Evolutionary conservation across 1,284 basidiomycete species (phyloP), one percentile per base, ranked within the genome.

Genomic region (Termitomyces sp.): DNA sequence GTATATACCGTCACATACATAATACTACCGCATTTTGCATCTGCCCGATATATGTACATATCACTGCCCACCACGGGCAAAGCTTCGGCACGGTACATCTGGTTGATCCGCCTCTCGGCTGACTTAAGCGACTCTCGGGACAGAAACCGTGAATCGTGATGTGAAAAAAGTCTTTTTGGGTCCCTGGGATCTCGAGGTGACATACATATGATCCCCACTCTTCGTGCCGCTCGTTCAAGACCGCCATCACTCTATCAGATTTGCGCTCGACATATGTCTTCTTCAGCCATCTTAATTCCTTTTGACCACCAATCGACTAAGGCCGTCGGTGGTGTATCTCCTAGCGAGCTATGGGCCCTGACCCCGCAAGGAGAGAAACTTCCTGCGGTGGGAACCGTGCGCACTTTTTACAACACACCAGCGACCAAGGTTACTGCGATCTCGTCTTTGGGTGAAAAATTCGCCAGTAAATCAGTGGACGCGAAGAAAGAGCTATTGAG

Each of bases 361-460:
- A 72, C 69, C 21, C 72, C 72, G 51, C 74, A 55, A 58, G 75
- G 45, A 57, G 69, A 82, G 57, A 79, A 81, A 57, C 68, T 72
- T 14, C 72, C 81, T 0, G 81, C 81, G 63, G 80, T 75, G 1
- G 87, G 84, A 9, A 83, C 84, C 0, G 77, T 82, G 1, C 77
- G 84, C 48, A 68, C 83, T 3, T 86, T 90, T 65, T 87, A 80
- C 68, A 77, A 78, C 49, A 75, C 72, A 1, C 78, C 73, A 6
- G 21, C 70, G 4, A 64, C 61, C 3, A 74, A 74, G 38, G 66
- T 85, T 45, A 77, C 82, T 1, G 75, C 80, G 0, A 66, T 88
- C 9, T 75, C 81, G 5, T 84, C 83, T 9, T 72, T 90, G 14
- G 87, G 87, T 0, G 80, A 83, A 3, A 75, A 71, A 4, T 87